Evolutionary conservation across 2,329 filamentous ascomycete species (phyloP), one percentile per base, ranked within the genome.

Genomic region (Penicillium sp.): DNA sequence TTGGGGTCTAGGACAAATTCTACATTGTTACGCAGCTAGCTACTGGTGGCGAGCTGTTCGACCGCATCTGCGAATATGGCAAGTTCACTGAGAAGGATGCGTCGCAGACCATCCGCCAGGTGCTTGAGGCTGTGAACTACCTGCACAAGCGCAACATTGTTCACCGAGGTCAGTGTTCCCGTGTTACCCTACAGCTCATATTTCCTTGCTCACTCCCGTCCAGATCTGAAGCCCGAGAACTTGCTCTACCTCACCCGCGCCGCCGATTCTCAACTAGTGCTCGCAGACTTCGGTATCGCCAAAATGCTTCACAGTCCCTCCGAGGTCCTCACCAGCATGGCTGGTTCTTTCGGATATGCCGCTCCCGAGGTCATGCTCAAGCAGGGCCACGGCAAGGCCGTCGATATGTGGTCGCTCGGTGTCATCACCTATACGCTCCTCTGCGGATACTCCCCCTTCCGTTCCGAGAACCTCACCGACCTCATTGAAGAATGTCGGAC

Each of bases 11-110:
- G 92, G 94, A 99, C 81, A 99, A 99, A 81, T 99, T 96, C 80
- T 99, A 99, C 75, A 97, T 99, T 65, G 92, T 99, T 66, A 99
- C 94, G 31, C 89, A 99, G 76, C 83, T 99, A 52, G 94, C 94
- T 40, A 96, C 91, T 0, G 94, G 94, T 63, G 94, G 94, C 73
- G 94, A 99, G 78, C 79, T 99, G 60, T 99, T 99, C 75, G 94
- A 99, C 71, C 88, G 95, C 53, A 99, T 99, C 67, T 99, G 94
- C 78, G 92, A 97, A 71, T 90, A 95, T 76, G 95, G 94, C 67
- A 96, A 91, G 73, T 99, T 97, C 78, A 99, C 94, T 13, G 94
- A 99, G 75, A 97, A 96, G 79, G 94, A 99, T 78, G 92, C 92
- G 11, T 93, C 92, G 18, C 89, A 94, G 75, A 97, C 93, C 9